Evolutionary conservation across 352 stramenopile species (phyloP).

Genomic region (Pythium insidiosum): DNA sequence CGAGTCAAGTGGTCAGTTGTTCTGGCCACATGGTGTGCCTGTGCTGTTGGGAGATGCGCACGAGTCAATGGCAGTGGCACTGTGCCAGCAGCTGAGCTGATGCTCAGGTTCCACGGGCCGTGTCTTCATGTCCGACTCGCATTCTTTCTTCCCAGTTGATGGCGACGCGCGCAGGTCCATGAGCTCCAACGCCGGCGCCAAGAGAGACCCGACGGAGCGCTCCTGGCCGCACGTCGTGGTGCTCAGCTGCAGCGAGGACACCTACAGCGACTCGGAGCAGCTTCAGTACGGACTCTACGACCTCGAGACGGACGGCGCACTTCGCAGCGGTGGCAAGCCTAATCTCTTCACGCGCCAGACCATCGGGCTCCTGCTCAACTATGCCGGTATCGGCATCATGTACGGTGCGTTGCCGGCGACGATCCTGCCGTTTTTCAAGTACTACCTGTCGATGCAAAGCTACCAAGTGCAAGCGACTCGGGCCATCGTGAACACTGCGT

Average conservation of each 20-base stretch:
- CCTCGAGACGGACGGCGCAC: conserved; percentile 49
- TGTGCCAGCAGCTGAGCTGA: too few relatives aligned
- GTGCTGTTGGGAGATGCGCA: too few relatives aligned
- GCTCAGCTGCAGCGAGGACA: conserved; percentile 21
- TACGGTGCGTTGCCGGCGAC: conserved; percentile 57
- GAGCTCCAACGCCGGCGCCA: too few relatives aligned
- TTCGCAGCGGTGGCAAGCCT: conserved; percentile 46
- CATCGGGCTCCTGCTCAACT: conserved; percentile 64
- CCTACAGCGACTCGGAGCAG: conserved; percentile 19
- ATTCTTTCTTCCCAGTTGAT: too few relatives aligned
- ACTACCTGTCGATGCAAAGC: conserved; percentile 55
- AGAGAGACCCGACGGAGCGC: conserved; percentile 3
- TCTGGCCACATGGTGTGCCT: too few relatives aligned
- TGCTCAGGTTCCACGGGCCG: too few relatives aligned
- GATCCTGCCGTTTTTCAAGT: conserved; percentile 43
- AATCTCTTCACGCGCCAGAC: conserved; percentile 31
- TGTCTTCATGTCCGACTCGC: too few relatives aligned
- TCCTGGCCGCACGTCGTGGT: conserved; percentile 18
- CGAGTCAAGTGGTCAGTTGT: too few relatives aligned
- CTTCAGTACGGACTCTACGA: conserved; percentile 53
- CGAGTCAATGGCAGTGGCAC: too few relatives aligned
- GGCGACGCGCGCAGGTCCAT: too few relatives aligned
- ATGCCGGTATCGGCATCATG: conserved; percentile 51
- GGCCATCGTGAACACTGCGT: conserved; percentile 47
- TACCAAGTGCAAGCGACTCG: conserved; percentile 45